phyloP scores from a whole-genome alignment of 306 rosid genomes.

The Castanopsis chinensis region DNA sequence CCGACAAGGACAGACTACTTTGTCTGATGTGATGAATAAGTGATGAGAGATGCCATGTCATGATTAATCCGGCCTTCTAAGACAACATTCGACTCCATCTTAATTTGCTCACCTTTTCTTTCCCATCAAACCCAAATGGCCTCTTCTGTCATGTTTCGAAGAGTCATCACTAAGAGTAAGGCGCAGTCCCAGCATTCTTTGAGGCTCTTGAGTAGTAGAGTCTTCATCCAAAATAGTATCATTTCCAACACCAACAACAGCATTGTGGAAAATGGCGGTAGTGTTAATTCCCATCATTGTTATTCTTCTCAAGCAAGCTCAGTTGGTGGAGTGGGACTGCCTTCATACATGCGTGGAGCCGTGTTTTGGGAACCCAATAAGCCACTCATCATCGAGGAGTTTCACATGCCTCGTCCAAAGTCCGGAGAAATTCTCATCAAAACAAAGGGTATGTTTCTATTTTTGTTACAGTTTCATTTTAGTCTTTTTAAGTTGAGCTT shows the following conservation, averaged over 20 bases:
- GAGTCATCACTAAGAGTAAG: too few relatives aligned
- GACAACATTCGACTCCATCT: too few relatives aligned
- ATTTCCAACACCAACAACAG: not conserved
- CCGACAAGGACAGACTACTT: too few relatives aligned
- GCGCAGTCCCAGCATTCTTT: too few relatives aligned
- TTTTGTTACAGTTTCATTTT: not conserved
- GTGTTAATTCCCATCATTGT: conserved; percentile 12
- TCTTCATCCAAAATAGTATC: too few relatives aligned
- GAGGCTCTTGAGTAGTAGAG: too few relatives aligned
- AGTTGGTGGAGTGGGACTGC: conserved; percentile 41
- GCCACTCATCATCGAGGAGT: conserved; percentile 84
- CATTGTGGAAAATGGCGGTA: not conserved
- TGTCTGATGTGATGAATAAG: too few relatives aligned
- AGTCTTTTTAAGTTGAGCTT: not conserved
- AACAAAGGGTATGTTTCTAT: conserved; percentile 53
- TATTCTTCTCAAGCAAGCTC: conserved; percentile 23
- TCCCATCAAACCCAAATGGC: too few relatives aligned
- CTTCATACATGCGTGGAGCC: conserved; percentile 83
- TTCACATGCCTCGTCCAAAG: conserved; percentile 83
- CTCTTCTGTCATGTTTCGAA: too few relatives aligned
- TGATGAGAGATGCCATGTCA: too few relatives aligned
- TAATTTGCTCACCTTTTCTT: too few relatives aligned
- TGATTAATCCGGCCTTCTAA: too few relatives aligned
- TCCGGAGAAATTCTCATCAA: conserved; percentile 83
- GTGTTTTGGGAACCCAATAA: conserved; percentile 78